Evolutionary conservation across 2,329 filamentous ascomycete genomes (phyloP), one percentile per base, ranked within the genome.

Genomic region (Ramularia endophylla): DNA sequence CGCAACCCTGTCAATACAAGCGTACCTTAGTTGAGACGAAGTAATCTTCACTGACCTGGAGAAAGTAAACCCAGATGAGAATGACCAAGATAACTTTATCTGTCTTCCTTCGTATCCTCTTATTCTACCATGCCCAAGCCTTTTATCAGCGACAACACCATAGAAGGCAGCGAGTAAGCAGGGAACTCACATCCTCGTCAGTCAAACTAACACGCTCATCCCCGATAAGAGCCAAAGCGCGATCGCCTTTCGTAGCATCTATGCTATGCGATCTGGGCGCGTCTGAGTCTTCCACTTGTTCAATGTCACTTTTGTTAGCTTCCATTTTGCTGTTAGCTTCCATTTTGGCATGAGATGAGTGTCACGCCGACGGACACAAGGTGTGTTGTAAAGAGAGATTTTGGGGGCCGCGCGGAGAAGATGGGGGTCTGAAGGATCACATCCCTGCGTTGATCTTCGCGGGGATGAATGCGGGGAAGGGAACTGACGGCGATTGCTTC

Each of bases 81-180:
- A 78, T 69, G 3, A 57, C 53, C 1, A 83, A 66, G 40, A 84
- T 78, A 19, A 69, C 68, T 36, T 67, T 69, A 54, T 83, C 80
- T 1, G 78, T 82, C 60, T 81, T 81, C 30, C 68, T 70, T 18
- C 73, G 69, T 46, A 83, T 81, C 8, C 72, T 70, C 48, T 67
- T 72, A 59, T 72, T 75, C 53, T 56, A 28, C 7, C 17, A 19
- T 25, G 22, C 6, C 22, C 6, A 25, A 11, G 5, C 12, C 11
- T 32, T 13, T n/a, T 8, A 29, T 46, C 36, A 46, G 41, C 32
- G 1, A 34, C 13, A 19, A 13, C 9, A 25, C 40, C 46, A 15
- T 9, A 8, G n/a, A 19, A 17, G 8, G 32, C 8, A 17, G n/a
- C 32, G 17, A n/a, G n/a, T n/a, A n/a, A n/a, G n/a, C n/a, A n/a